A percentile compares a stretch with the other conserved stretches of the same genome.
Evolutionary conservation across 2,329 filamentous ascomycete species (phyloP).

Genomic region (Pseudocercospora macadamiae): DNA sequence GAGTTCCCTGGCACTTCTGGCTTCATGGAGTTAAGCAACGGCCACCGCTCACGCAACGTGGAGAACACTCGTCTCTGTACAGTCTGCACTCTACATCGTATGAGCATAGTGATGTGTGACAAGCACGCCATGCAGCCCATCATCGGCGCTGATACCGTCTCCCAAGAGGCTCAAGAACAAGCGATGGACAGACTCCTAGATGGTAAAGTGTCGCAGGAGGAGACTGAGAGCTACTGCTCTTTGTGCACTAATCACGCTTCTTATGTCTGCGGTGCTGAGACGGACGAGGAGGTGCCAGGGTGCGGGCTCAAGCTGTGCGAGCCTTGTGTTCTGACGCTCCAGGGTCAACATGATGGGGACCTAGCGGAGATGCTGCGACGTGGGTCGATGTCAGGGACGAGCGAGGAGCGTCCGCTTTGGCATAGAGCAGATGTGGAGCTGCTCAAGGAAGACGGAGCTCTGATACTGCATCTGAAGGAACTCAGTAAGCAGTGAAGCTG

Average conservation of each 20-base stretch:
- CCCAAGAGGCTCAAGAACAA: slow-evolving; percentile 10
- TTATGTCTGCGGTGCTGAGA: slow-evolving; percentile 38
- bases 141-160: slow-evolving; percentile 14
- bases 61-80: slow-evolving; percentile 42
- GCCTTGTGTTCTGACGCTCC: slow-evolving; percentile 31
- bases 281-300: slow-evolving; percentile 14
- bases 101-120: slow-evolving; percentile 42
- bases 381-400: slow-evolving; percentile 20
- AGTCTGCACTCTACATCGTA: slow-evolving; percentile 40
- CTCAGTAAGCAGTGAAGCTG: not conserved
- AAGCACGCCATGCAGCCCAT: slow-evolving; percentile 38
- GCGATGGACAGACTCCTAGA: slow-evolving; percentile 30
- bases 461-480: slow-evolving; percentile 30
- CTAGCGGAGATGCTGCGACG: slow-evolving; percentile 31
- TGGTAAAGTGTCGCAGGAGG: slow-evolving; percentile 2
- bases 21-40: slow-evolving; percentile 40
- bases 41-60: slow-evolving; percentile 35
- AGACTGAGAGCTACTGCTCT: slow-evolving; percentile 42
- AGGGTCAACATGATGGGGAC: slow-evolving; percentile 25
- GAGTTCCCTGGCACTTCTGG: slow-evolving; percentile 37
- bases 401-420: slow-evolving; percentile 25
- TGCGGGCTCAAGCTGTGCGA: slow-evolving; percentile 41
- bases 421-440: slow-evolving; percentile 41
- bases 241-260: slow-evolving; percentile 46
- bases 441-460: slow-evolving; percentile 36